Conservation (phyloP, 2,329 filamentous ascomycete genomes). For the Cadophora gregata region DNA sequence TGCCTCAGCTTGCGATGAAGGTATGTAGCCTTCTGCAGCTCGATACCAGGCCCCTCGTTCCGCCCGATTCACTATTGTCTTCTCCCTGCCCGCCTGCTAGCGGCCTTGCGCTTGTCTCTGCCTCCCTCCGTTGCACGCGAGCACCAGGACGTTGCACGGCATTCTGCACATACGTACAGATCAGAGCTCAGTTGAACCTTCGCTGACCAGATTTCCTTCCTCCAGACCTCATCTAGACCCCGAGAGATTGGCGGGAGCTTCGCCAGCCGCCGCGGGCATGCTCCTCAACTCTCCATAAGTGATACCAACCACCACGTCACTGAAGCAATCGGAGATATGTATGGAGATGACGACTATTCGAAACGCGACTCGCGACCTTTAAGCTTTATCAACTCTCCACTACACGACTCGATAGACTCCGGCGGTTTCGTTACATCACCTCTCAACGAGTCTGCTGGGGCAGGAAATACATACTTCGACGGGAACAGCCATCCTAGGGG, state of each 20-base stretch:
- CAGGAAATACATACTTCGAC: conserved; percentile 39
- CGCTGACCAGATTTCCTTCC: conserved; percentile 35
- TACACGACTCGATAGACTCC: conserved; percentile 49
- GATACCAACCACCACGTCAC: conserved; percentile 78
- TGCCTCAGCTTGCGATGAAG: conserved; percentile 41
- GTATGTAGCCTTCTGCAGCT: conserved; percentile 36
- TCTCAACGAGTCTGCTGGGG: conserved; percentile 49
- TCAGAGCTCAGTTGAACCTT: conserved; percentile 23
- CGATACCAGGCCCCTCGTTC: conserved; percentile 1
- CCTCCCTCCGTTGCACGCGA: conserved; percentile 34
- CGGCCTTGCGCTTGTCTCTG: conserved; percentile 24
- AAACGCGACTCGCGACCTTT: conserved; percentile 61
- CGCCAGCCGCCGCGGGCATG: conserved; percentile 44
- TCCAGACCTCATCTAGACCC: conserved; percentile 46
- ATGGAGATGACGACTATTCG: conserved; percentile 63
- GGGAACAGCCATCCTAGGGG: conserved; percentile 29
- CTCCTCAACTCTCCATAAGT: conserved; percentile 54
- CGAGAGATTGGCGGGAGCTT: conserved; percentile 46
- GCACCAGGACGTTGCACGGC: conserved; percentile 31
- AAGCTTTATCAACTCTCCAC: conserved; percentile 58
- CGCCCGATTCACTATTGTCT: conserved; percentile 1
- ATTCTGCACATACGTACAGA: conserved; percentile 21
- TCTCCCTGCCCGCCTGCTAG: conserved; percentile 20
- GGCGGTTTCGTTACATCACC: conserved; percentile 58
- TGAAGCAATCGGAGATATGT: conserved; percentile 77